Evolutionary conservation across 768 basidiomycete genomes (phyloP), one percentile per base, ranked within the genome.

Genomic region (Serendipita vermifera): DNA sequence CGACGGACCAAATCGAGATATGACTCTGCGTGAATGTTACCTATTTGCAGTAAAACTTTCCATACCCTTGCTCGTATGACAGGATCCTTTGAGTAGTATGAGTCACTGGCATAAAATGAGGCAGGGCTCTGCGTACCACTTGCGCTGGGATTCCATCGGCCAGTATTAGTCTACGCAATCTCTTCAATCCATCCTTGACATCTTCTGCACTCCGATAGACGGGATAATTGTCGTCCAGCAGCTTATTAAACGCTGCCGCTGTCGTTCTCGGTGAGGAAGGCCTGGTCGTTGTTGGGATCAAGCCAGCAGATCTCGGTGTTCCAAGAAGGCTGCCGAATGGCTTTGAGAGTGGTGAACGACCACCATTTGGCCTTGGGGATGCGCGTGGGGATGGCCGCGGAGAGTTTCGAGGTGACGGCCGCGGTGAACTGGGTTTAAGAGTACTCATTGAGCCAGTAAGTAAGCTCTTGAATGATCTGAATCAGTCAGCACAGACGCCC

Each of bases 21-120:
- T 1, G 74, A 79, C 51, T 85, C 80, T 2, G 84, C 77, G n/a
- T 86, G 77, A 4, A 96, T 64, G 17, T 85, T 82, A 57, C 83
- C 81, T 0, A 96, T 82, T 38, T 83, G 80, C 24, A 98, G 73
- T 38, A 97, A 77, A 55, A 97, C 85, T 70, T 94, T 96, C 94
- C 94, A 98, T 73, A 90, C 84, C 53, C 85, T 77, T 20, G 89
- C 87, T 14, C 90, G 78, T n/a, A 92, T 71, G n/a, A 83, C 83
- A 13, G 83, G 71, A 60, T 90, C 89, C 89, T 88, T 55, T 33
- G 33, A 41, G 38, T 33, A 53, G 53, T 27, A n/a, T 3, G 5
- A 41, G 22, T 13, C 20, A 58, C 41, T 33, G 14, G 17, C 48
- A 55, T n/a, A n/a, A 38, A 46, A 32, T 20, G 24, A 24, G 20